These are phyloP conservation scores for Funneliformis geosporum DNA, from an alignment of 192 early-diverging fungal genomes.

Conservation along the genomic window DNA sequence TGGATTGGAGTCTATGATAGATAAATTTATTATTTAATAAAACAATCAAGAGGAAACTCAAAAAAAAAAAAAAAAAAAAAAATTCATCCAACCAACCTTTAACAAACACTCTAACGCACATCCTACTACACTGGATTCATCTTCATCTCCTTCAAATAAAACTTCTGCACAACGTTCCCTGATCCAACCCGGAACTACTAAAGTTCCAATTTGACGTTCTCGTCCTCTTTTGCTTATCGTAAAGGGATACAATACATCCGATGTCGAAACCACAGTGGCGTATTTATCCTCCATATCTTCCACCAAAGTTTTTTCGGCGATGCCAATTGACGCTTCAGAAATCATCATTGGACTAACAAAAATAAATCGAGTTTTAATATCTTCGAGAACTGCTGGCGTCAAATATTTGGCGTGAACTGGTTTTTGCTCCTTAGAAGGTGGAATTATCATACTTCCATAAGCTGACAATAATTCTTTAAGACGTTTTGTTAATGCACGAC, in stretches of 20 bases:
- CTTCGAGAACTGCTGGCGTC: slow-evolving; percentile 58
- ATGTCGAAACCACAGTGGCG: slow-evolving; percentile 43
- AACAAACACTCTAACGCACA: slow-evolving; percentile 58
- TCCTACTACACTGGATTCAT: slow-evolving; percentile 59
- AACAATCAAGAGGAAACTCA: slow-evolving; percentile 6
- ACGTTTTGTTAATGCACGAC: slow-evolving; percentile 58
- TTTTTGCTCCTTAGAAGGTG: slow-evolving; percentile 44
- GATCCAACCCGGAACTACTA: slow-evolving; percentile 82
- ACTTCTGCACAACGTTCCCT: slow-evolving; percentile 79
- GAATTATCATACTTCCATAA: slow-evolving; percentile 45
- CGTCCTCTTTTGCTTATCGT: slow-evolving; percentile 39
- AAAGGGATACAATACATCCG: slow-evolving; percentile 52
- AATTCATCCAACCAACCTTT: slow-evolving; percentile 36
- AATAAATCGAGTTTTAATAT: slow-evolving; percentile 66
- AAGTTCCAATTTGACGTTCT: slow-evolving; percentile 45
- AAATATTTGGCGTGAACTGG: slow-evolving; percentile 51
- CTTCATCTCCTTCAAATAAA: slow-evolving; percentile 76
- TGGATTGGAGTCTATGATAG: slow-evolving; percentile 64
- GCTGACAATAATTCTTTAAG: slow-evolving; percentile 56
- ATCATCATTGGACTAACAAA: slow-evolving; percentile 58
- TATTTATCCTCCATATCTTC: slow-evolving; percentile 54
- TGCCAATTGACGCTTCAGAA: slow-evolving; percentile 37
- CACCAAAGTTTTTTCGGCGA: slow-evolving; percentile 34
- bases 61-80: not conserved
- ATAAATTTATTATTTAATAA: slow-evolving; percentile 31